A percentile compares a stretch with the other conserved stretches of the same genome.
Conservation (phyloP, 1,139 yeast species). For the Yamadazyma dendronema region DNA sequence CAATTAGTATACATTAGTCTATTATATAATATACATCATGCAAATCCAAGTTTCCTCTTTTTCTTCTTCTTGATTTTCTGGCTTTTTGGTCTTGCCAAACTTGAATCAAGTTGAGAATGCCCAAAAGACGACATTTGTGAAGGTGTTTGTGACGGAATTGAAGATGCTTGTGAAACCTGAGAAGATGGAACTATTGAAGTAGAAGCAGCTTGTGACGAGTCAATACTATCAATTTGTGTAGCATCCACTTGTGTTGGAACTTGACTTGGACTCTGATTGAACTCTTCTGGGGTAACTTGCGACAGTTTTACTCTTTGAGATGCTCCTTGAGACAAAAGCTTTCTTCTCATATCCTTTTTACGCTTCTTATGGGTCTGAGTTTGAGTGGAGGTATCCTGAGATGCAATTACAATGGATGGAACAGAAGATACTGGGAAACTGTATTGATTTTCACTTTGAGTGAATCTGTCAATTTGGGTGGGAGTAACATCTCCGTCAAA, state of each 20-base stretch:
- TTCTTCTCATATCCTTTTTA: constrained; percentile 8
- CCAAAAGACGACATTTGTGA: background rate
- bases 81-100: background rate
- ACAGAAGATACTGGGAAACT: constrained; percentile 15
- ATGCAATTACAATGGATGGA: constrained; percentile 24
- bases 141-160: background rate
- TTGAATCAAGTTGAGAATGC: background rate
- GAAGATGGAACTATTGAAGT: constrained; percentile 1
- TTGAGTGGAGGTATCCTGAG: constrained; percentile 17
- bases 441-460: constrained; percentile 8
- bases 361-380: constrained; percentile 6
- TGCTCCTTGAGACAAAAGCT: constrained; percentile 1
- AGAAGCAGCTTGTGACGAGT: background rate
- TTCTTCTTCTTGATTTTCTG: constrained; percentile 3
- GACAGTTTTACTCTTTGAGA: background rate
- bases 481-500: constrained; percentile 7
- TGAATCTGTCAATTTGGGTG: constrained; percentile 3
- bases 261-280: background rate
- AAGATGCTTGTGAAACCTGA: constrained; percentile 4
- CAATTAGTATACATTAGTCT: constrained; percentile 1
- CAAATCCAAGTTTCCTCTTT: constrained; percentile 23
- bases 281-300: background rate
- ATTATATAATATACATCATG: constrained; percentile 10
- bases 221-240: background rate
- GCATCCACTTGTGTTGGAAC: background rate